These are phyloP conservation scores for Malus sieversii DNA, from an alignment of 306 rosid species.

Conservation along the genomic window DNA sequence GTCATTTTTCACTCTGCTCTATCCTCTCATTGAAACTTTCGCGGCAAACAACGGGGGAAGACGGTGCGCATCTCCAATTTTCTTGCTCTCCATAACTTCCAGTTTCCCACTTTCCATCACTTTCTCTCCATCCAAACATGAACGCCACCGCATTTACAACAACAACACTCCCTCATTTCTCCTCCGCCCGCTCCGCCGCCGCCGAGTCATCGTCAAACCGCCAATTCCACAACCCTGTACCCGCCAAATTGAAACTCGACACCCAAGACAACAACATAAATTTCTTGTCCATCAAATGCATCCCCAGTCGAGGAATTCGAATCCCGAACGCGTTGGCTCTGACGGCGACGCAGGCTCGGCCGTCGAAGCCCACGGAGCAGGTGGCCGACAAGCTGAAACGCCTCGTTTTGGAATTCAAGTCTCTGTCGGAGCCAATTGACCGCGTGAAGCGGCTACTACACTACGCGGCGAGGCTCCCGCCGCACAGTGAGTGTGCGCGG, in stretches of 20 bases:
- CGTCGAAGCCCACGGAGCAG: neutral
- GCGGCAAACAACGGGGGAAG: neutral
- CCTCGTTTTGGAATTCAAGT: constrained; percentile 44
- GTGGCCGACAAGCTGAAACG: constrained; percentile 25
- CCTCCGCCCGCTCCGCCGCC: neutral
- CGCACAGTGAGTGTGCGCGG: constrained; percentile 21
- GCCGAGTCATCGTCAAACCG: neutral
- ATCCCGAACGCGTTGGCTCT: constrained; percentile 1
- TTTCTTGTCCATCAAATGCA: neutral
- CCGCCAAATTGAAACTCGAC: neutral
- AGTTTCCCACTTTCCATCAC: neutral
- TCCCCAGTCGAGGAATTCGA: neutral
- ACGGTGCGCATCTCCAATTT: constrained; percentile 6
- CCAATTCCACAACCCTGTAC: neutral
- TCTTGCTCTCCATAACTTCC: neutral
- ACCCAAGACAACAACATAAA: neutral
- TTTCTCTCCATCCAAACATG: constrained; percentile 29
- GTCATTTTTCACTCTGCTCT: neutral
- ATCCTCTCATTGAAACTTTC: neutral
- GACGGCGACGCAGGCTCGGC: neutral
- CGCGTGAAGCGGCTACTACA: constrained; percentile 60
- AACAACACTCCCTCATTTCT: neutral
- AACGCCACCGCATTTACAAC: neutral
- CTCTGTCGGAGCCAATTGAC: constrained; percentile 57
- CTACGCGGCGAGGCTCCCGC: constrained; percentile 55